Conservation (phyloP, 148 eudicot genomes). For the Nyssa sinensis region DNA sequence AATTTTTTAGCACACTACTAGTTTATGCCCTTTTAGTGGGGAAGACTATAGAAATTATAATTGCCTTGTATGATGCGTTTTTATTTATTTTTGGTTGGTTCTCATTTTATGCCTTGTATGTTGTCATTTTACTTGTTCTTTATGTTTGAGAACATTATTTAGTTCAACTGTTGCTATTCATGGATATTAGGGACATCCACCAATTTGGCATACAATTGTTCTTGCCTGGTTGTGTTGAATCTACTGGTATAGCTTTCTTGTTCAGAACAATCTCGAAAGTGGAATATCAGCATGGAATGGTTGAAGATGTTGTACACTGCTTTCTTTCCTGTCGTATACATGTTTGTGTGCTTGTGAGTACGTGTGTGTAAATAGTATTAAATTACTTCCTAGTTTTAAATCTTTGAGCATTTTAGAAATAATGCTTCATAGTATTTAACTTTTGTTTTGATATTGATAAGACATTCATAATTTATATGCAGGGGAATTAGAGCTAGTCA, state of each 20-base stretch:
- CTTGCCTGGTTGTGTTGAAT: neutral
- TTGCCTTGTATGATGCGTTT: no score
- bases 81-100: neutral
- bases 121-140: no score
- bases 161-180: neutral
- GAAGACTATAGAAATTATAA: neutral
- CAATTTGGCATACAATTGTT: neutral
- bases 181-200: no score
- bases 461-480: conserved; percentile 17
- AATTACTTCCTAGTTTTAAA: neutral
- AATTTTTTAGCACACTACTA: neutral
- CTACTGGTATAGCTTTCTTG: neutral
- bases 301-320: neutral
- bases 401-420: neutral
- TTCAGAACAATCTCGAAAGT: neutral
- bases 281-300: neutral
- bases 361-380: neutral
- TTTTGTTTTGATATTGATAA: neutral
- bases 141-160: no score
- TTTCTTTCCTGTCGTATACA: neutral
- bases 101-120: no score
- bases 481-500: conserved; percentile 74
- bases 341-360: neutral
- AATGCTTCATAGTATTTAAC: neutral
- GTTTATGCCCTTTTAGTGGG: neutral